Evolutionary conservation across 2,329 filamentous ascomycete species (phyloP), one percentile per base, ranked within the genome.

Genomic region (Chaetomium sp.): DNA sequence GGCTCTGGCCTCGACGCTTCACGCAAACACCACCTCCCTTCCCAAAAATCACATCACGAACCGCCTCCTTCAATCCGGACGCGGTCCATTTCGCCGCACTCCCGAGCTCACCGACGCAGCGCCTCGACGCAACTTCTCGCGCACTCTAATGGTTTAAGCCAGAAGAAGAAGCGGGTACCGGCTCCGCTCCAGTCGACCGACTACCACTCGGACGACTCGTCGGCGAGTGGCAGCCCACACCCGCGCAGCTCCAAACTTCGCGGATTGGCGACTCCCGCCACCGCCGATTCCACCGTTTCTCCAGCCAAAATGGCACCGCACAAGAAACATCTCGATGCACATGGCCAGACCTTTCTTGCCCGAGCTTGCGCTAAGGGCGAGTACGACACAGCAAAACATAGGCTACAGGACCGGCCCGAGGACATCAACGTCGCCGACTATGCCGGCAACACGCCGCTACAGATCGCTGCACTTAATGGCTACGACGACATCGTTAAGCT

Each of bases 381-480:
- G 73, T 85, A 95, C 62, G 91, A 94, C 1, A 82, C 83, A 10
- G 93, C 92, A 19, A 93, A 91, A 75, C 84, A 86, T 70, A 86
- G 91, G 68, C 84, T 93, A 35, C 81, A 85, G 9, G 91, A 96
- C 74, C 86, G 93, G 23, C 93, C 92, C 0, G 91, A 96, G 67
- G 93, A 98, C 76, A 78, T 98, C 61, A 91, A 99, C 71, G 85
- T 93, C 64, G 87, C 91, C 27, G 95, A 99, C 74, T 96, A 97
- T 74, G 95, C 95, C 16, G 92, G 92, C n/a, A 98, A 98, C 73
- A 96, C 94, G 0, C 95, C 95, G 27, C 82, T 99, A 38, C 95
- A 99, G 76, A 95, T 97, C 69, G 94, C 95, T 38, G 88, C 93
- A 35, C 83, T 99, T 64, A 90, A 95, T 73, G 95, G 95, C 7